These are phyloP conservation scores for Cladosporium sp. DNA, from an alignment of 2,329 filamentous ascomycete genomes.

Conservation along the genomic window DNA sequence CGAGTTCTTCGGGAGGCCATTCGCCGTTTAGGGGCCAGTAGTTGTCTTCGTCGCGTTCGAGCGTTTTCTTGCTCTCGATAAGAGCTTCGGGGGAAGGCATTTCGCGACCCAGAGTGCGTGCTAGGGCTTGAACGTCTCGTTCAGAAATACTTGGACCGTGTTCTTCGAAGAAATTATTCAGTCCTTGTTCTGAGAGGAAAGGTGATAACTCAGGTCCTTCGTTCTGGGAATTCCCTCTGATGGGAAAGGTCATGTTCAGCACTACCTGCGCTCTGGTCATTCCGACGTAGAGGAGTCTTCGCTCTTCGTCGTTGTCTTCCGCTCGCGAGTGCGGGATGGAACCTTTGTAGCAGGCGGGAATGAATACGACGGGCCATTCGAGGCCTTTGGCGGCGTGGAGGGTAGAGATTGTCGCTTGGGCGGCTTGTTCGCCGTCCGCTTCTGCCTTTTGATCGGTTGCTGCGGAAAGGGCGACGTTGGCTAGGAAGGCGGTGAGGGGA, in stretches of 20 bases:
- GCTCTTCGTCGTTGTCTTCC: slow-evolving; percentile 82
- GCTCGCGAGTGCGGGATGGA: slow-evolving; percentile 84
- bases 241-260: slow-evolving; percentile 77
- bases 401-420: slow-evolving; percentile 81
- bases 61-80: slow-evolving; percentile 41
- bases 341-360: slow-evolving; percentile 83
- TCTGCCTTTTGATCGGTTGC: slow-evolving; percentile 64
- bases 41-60: slow-evolving; percentile 61
- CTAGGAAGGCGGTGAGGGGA: slow-evolving; percentile 72
- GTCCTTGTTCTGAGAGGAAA: slow-evolving; percentile 59
- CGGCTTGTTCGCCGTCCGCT: slow-evolving; percentile 49
- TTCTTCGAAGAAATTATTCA: slow-evolving; percentile 50
- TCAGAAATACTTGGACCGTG: slow-evolving; percentile 67
- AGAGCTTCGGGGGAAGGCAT: slow-evolving; percentile 55
- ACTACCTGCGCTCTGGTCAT: slow-evolving; percentile 91
- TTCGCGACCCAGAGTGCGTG: slow-evolving; percentile 63
- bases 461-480: slow-evolving; percentile 81
- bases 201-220: slow-evolving; percentile 63
- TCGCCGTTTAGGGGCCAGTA: slow-evolving; percentile 62
- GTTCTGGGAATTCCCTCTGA: slow-evolving; percentile 55
- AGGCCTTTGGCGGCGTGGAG: slow-evolving; percentile 95
- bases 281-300: slow-evolving; percentile 84
- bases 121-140: slow-evolving; percentile 59
- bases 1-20: slow-evolving; percentile 23
- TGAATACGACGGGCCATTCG: slow-evolving; percentile 94